Base-by-base conservation (phyloP, 257 asterid genomes). In the Petunia axillaris region DNA sequence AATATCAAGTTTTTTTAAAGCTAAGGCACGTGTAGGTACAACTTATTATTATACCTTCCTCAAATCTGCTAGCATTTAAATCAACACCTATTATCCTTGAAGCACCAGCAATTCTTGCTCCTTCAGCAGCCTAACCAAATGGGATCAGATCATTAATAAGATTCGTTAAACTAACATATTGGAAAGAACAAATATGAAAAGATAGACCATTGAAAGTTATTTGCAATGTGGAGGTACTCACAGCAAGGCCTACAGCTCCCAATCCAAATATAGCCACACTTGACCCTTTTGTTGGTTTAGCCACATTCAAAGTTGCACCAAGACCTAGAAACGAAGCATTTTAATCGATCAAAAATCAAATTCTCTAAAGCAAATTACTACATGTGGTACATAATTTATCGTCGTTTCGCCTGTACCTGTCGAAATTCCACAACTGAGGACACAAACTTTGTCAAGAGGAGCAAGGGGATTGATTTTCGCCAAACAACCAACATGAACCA, bases 231-330 rank as follows among this genome's bases (percentile, higher is more conserved):
- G 11, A 71, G 11, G 37, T 35, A 64, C 76, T 79, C 84, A 93
- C 98, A 50, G 91, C 96, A 82, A 93, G 97, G n/a, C 97, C 98
- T 64, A 93, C 98, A 66, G 97, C 94, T n/a, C 97, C 97, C 39
- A 94, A 86, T 48, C 98, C 98, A 43, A 93, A 93, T 16, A 93
- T 74, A 48, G 97, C 98, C 52, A 92, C 89, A 1, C 96, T 81
- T 1, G 94, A 89, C 1, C 96, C 97, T 85, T 92, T 88, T 6
- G 38, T 78, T 0, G 97, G 97, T 83, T 89, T 93, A 1, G 98
- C 98, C 79, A 93, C 96, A 84, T 93, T 93, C 88, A 91, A 46
- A 35, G 93, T 91, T 76, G 98, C 98, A 62, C 98, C 98, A 78
- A 93, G 93, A 14, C 98, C 98, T 93, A 55, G 14, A 38, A 9